phyloP scores from a whole-genome alignment of 371 early-diverging fungal genomes.

The Mortierella sp. region DNA sequence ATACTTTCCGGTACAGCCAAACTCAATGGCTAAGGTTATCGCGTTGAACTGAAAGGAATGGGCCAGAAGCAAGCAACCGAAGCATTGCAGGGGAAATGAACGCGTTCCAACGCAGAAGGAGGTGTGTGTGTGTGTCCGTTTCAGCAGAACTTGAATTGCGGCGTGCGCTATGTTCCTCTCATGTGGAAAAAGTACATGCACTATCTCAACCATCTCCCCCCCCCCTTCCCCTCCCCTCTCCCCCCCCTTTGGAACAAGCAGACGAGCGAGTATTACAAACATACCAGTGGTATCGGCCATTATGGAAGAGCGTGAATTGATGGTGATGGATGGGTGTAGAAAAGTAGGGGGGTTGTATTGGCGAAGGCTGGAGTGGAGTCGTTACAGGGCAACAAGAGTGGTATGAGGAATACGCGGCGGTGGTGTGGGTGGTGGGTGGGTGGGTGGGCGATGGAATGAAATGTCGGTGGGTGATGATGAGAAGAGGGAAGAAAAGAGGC shows the following conservation, averaged over 20 bases:
- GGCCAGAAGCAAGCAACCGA: too few relatives aligned
- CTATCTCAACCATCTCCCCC: too few relatives aligned
- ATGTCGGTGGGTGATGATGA: neutral
- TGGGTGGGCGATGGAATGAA: neutral
- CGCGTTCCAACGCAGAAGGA: too few relatives aligned
- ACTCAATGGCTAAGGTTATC: too few relatives aligned
- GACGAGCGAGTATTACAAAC: slow-evolving; percentile 3
- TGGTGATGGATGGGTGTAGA: neutral
- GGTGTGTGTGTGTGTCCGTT: too few relatives aligned
- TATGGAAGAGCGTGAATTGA: slow-evolving; percentile 9
- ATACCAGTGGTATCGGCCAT: slow-evolving; percentile 45
- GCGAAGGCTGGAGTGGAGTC: neutral
- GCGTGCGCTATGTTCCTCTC: too few relatives aligned
- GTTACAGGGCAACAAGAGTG: neutral
- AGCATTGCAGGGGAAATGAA: too few relatives aligned
- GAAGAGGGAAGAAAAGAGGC: neutral
- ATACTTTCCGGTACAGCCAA: too few relatives aligned
- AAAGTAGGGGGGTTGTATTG: neutral
- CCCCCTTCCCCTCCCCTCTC: too few relatives aligned
- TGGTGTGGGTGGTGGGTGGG: neutral
- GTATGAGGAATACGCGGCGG: neutral
- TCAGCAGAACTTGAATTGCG: too few relatives aligned
- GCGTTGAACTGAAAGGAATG: too few relatives aligned
- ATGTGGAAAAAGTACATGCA: too few relatives aligned
- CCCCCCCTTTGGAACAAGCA: neutral